Base-by-base conservation (phyloP, 1,139 yeast genomes). In the Candida glucosophila region DNA sequence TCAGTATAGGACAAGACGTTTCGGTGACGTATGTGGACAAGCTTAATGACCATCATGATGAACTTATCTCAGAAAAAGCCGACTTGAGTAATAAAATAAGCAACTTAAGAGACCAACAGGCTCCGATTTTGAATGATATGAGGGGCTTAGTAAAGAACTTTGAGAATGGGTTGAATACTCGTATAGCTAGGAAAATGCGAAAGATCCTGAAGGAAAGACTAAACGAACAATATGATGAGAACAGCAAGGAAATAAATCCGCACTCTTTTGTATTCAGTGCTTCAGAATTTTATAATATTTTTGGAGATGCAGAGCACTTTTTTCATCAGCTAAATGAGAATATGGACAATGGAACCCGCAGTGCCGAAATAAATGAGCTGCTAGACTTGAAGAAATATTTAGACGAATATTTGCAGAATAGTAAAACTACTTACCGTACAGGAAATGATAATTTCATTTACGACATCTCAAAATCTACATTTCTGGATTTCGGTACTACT, bases 91-190 rank as follows among this genome's bases (percentile, higher is more conserved):
- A 39, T 11, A 49, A 44, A 15, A 47, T 58, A 11, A 40, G 38
- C n/a, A 44, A 48, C 16, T 47, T 59, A 22, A 44, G 42, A 22
- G 44, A 47, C 8, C 45, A 51, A 3, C 60, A 61, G 30, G 44
- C 56, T 27, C 70, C 69, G 2, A 37, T 59, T 13, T 39, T 62
- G 21, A 59, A 57, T 16, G 44, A 57, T 25, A 58, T 62, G 52
- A 44, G 43, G 12, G 25, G 29, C 8, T 36, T 61, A 21, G 44
- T 50, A 3, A 34, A 31, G 17, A 44, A 42, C 16, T 61, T 57
- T 34, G 50, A 47, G 13, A 27, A 29, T 23, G 40, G 38, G 22
- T 33, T 47, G 12, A 39, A 28, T 14, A 36, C 37, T 12, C 30
- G 30, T 20, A 31, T 35, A 9, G 41, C 46, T 22, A 36, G 29